These are phyloP conservation scores for Ganoderma meredithae DNA, from an alignment of 1,284 basidiomycete species.

Conservation along the genomic window DNA sequence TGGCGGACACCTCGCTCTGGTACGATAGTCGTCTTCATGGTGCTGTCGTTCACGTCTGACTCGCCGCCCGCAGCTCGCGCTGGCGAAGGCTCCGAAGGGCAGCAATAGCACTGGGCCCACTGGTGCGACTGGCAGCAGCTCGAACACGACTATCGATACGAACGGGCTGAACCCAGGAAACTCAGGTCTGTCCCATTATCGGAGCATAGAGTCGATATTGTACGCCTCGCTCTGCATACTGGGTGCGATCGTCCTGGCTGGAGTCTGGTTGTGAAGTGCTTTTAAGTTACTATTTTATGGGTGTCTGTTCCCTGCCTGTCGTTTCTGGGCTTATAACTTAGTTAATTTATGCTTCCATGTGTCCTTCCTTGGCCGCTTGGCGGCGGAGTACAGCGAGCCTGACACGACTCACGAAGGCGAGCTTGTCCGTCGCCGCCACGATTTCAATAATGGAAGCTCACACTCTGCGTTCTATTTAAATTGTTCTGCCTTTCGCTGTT, in stretches of 20 bases:
- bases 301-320: background rate
- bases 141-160: background rate
- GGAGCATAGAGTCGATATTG: background rate
- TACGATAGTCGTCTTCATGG: conserved; percentile 17
- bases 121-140: background rate
- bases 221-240: background rate
- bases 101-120: background rate
- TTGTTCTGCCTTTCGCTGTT: no score
- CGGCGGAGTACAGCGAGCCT: background rate
- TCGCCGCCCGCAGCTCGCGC: background rate
- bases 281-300: background rate
- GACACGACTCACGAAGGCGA: background rate
- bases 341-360: background rate
- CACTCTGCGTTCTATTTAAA: no score
- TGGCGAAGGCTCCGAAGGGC: background rate
- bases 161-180: background rate
- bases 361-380: no score
- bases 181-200: background rate
- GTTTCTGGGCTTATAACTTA: background rate
- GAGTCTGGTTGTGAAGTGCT: background rate
- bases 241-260: background rate
- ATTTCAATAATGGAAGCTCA: no score
- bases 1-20: conserved; percentile 61
- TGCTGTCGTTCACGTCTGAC: background rate
- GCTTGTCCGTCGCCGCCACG: no score